A percentile compares a stretch with the other conserved stretches of the same genome.
Evolutionary conservation across 164 flowering plant species (phyloP).

Genomic region (Protea cynaroides): DNA sequence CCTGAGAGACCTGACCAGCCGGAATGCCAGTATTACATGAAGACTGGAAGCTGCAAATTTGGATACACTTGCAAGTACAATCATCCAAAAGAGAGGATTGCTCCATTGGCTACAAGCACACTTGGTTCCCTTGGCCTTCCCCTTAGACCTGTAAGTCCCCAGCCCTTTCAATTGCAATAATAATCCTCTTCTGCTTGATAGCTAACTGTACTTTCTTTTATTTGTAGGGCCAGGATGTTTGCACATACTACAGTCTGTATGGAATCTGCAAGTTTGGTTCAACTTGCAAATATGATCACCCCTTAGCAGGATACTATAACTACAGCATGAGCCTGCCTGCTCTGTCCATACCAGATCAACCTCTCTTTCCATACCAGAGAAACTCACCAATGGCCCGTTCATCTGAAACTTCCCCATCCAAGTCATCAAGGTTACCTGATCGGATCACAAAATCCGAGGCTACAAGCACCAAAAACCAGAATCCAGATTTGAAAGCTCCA

Average conservation of each 20-base stretch:
- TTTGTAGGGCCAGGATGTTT: constrained; percentile 21
- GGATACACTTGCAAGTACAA: constrained; percentile 75
- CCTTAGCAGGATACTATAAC: constrained; percentile 33
- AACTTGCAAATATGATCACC: constrained; percentile 72
- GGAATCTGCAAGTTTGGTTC: constrained; percentile 62
- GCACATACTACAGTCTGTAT: constrained; percentile 26
- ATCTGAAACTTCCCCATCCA: constrained; percentile 23
- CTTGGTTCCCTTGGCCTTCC: constrained; percentile 62
- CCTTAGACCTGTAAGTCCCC: constrained; percentile 65
- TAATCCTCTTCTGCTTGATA: constrained; percentile 2
- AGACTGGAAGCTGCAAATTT: constrained; percentile 72
- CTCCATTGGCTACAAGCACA: constrained; percentile 26
- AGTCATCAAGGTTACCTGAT: constrained; percentile 17
- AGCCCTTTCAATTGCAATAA: background rate
- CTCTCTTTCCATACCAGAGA: constrained; percentile 27
- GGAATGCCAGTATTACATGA: constrained; percentile 73
- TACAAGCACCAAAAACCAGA: background rate
- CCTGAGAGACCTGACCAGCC: constrained; percentile 87
- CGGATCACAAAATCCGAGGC: constrained; percentile 15
- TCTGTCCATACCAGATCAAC: constrained; percentile 28
- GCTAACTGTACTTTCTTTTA: background rate
- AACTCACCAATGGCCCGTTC: constrained; percentile 17
- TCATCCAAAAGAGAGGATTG: constrained; percentile 65
- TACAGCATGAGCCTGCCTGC: constrained; percentile 32
- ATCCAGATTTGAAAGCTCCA: background rate